Percentiles rank a stretch among this genome's conserved stretches.
phyloP scores from a whole-genome alignment of 2,329 filamentous ascomycete species.

The Talaromyces sp. region DNA sequence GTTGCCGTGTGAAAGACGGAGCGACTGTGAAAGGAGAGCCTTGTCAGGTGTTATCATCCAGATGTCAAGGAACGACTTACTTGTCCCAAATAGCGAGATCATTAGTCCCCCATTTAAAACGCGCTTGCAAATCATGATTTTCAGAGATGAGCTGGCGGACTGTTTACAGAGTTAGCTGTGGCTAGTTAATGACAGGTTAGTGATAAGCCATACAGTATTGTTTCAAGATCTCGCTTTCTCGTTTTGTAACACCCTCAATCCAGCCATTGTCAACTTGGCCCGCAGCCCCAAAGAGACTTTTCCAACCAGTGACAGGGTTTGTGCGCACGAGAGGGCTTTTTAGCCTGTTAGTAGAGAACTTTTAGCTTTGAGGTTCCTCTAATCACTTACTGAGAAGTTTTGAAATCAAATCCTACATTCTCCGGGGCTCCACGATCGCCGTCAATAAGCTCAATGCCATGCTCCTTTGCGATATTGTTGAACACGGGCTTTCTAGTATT shows the following conservation, averaged over 20 bases:
- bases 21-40: background rate
- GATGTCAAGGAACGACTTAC: constrained; percentile 25
- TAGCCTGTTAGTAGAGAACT: background rate
- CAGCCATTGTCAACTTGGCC: constrained; percentile 21
- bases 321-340: constrained; percentile 44
- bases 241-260: constrained; percentile 29
- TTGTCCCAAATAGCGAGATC: constrained; percentile 34
- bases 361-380: background rate
- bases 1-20: background rate
- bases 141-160: constrained; percentile 33
- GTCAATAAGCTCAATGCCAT: constrained; percentile 25
- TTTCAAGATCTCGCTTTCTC: constrained; percentile 29
- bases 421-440: constrained; percentile 48
- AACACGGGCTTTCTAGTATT: constrained; percentile 22
- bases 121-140: constrained; percentile 40
- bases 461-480: constrained; percentile 24
- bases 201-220: constrained; percentile 23
- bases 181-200: background rate
- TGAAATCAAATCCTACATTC: constrained; percentile 52
- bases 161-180: background rate
- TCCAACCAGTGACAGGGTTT: constrained; percentile 46
- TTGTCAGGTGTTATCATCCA: background rate
- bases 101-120: constrained; percentile 33
- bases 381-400: constrained; percentile 34
- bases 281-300: constrained; percentile 32